Conservation (phyloP, 176 grass and related monocot species). For the Puccinellia tenuiflora region DNA sequence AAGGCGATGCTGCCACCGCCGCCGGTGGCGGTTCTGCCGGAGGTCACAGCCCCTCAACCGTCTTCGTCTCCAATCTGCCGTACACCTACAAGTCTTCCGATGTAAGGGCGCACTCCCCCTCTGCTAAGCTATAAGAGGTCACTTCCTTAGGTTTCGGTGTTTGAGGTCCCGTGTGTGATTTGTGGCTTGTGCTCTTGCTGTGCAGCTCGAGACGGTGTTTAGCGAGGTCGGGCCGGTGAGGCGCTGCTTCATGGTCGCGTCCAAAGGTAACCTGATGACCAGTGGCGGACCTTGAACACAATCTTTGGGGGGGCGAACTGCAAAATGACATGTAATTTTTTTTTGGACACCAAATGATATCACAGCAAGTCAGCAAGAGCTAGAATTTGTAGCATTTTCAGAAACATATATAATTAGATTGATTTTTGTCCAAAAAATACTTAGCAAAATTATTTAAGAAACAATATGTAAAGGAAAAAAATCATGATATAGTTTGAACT, state of each 20-base stretch:
- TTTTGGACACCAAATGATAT: too few species aligned
- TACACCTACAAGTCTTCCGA: conserved; percentile 83
- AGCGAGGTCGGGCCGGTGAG: conserved; percentile 89
- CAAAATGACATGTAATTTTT: too few species aligned
- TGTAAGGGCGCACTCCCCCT: conserved; percentile 20
- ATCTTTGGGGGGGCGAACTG: too few species aligned
- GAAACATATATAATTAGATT: too few species aligned
- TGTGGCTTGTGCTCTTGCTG: not conserved
- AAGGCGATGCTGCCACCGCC: not conserved
- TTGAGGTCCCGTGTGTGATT: not conserved
- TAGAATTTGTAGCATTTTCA: too few species aligned
- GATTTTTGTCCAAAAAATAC: too few species aligned
- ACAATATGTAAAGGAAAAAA: too few species aligned
- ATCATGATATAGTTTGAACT: too few species aligned
- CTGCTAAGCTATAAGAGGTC: not conserved
- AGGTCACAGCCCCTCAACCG: conserved; percentile 60
- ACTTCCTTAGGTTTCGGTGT: not conserved
- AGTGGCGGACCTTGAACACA: too few species aligned
- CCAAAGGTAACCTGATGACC: conserved; percentile 53
- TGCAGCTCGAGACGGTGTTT: conserved; percentile 79
- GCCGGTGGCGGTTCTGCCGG: not conserved
- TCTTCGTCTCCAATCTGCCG: conserved; percentile 84
- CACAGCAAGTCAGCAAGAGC: too few species aligned
- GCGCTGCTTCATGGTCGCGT: conserved; percentile 86
- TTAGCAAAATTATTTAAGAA: too few species aligned